phyloP scores from a whole-genome alignment of 148 eudicot genomes.

The Vaccinium myrtillus region DNA sequence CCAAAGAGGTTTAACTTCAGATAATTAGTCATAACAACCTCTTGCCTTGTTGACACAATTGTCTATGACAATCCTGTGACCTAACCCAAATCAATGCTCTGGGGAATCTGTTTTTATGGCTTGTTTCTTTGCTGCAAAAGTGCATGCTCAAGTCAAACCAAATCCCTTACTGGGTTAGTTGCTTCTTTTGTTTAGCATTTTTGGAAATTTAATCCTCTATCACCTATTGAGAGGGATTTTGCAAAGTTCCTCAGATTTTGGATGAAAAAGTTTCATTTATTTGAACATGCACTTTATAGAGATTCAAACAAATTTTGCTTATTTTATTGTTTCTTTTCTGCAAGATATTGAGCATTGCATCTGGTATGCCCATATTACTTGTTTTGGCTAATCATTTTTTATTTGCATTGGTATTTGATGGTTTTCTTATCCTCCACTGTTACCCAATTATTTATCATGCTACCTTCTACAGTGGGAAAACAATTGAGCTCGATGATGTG shows the following conservation, averaged over 20 bases:
- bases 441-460: slow-evolving; percentile 12
- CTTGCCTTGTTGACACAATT: neutral
- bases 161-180: neutral
- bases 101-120: neutral
- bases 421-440: neutral
- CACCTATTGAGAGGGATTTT: neutral
- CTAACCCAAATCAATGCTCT: neutral
- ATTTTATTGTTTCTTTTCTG: neutral
- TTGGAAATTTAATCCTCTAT: neutral
- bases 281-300: neutral
- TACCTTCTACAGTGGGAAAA: slow-evolving; percentile 76
- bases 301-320: neutral
- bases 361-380: neutral
- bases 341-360: neutral
- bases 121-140: neutral
- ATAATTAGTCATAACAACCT: neutral
- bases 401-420: neutral
- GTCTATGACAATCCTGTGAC: neutral
- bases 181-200: neutral
- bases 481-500: slow-evolving; percentile 97
- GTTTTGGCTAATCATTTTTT: neutral
- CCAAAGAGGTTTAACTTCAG: neutral
- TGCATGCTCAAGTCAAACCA: neutral
- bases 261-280: neutral
- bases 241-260: neutral